These are phyloP conservation scores for Chaetomium strumarium DNA, from an alignment of 2,329 filamentous ascomycete genomes.

Conservation along the genomic window DNA sequence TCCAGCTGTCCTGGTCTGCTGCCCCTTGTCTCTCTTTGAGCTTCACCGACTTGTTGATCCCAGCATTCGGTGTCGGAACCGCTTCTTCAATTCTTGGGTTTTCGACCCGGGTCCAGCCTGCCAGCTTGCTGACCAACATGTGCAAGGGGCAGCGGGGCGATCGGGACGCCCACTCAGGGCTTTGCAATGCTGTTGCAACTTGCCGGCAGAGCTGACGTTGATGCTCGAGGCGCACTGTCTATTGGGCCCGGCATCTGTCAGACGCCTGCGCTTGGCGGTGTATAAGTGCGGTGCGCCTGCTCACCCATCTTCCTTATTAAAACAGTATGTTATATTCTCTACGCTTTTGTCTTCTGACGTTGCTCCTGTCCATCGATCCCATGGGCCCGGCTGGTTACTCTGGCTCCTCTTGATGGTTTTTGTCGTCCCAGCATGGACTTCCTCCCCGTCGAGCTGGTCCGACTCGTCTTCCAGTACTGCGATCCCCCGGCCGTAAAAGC, in stretches of 20 bases:
- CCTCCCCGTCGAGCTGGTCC: slow-evolving; percentile 27
- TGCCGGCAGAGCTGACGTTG: slow-evolving; percentile 5
- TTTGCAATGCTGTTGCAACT: slow-evolving; percentile 5
- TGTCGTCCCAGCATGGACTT: slow-evolving; percentile 27
- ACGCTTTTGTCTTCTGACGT: neutral
- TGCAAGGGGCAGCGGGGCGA: slow-evolving; percentile 13
- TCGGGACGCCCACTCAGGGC: neutral
- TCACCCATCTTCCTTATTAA: neutral
- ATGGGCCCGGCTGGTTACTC: slow-evolving; percentile 13
- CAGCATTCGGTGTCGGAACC: slow-evolving; percentile 23
- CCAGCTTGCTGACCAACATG: slow-evolving; percentile 8
- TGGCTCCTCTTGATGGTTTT: slow-evolving; percentile 9
- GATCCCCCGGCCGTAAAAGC: slow-evolving; percentile 34
- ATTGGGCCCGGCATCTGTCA: slow-evolving; percentile 11
- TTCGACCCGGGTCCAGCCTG: slow-evolving; percentile 5
- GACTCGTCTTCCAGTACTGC: slow-evolving; percentile 39
- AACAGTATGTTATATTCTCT: neutral
- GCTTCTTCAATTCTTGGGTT: slow-evolving; percentile 3
- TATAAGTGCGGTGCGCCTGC: slow-evolving; percentile 9
- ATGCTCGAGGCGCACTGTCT: neutral
- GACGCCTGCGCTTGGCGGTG: slow-evolving; percentile 13
- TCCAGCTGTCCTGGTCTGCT: slow-evolving; percentile 14
- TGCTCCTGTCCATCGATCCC: neutral
- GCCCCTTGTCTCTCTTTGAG: slow-evolving; percentile 28
- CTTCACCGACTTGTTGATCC: slow-evolving; percentile 29